These are phyloP conservation scores for Pseudogymnoascus sp. DNA, from an alignment of 2,329 filamentous ascomycete genomes.

Conservation along the genomic window DNA sequence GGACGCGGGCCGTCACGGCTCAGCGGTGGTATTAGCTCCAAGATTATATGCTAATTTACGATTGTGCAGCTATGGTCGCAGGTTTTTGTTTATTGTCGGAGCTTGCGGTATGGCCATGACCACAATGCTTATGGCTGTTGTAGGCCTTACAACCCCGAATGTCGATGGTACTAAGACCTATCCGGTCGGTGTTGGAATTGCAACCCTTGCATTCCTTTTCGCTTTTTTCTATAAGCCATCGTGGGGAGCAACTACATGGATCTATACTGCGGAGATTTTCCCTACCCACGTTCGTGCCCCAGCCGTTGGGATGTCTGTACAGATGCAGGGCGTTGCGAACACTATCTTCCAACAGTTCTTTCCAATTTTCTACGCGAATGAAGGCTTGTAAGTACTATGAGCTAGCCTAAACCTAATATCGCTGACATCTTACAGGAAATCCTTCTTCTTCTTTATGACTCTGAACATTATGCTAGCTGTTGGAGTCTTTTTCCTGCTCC, in stretches of 20 bases:
- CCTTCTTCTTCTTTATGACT: conserved; percentile 46
- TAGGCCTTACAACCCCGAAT: conserved; percentile 49
- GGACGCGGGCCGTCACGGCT: not conserved
- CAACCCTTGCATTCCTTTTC: conserved; percentile 59
- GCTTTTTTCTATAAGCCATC: conserved; percentile 61
- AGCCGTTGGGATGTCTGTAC: conserved; percentile 56
- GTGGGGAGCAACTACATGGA: conserved; percentile 63
- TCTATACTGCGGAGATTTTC: conserved; percentile 62
- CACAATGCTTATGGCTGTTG: conserved; percentile 57
- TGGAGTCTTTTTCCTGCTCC: conserved; percentile 48
- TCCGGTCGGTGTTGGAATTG: conserved; percentile 55
- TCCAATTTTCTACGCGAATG: conserved; percentile 56
- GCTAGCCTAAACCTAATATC: not conserved
- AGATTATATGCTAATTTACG: not conserved
- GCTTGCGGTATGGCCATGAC: conserved; percentile 59
- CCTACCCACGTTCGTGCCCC: conserved; percentile 62
- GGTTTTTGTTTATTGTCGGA: conserved; percentile 60
- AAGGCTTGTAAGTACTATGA: conserved; percentile 30
- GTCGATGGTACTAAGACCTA: conserved; percentile 45
- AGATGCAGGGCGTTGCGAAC: conserved; percentile 59
- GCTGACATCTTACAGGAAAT: not conserved
- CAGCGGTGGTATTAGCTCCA: not conserved
- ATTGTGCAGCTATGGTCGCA: conserved; percentile 43
- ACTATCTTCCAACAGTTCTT: conserved; percentile 65
- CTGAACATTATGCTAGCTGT: conserved; percentile 41